Base-by-base conservation (phyloP, 2,329 filamentous ascomycete species). In the Botrytis pseudocinerea region DNA sequence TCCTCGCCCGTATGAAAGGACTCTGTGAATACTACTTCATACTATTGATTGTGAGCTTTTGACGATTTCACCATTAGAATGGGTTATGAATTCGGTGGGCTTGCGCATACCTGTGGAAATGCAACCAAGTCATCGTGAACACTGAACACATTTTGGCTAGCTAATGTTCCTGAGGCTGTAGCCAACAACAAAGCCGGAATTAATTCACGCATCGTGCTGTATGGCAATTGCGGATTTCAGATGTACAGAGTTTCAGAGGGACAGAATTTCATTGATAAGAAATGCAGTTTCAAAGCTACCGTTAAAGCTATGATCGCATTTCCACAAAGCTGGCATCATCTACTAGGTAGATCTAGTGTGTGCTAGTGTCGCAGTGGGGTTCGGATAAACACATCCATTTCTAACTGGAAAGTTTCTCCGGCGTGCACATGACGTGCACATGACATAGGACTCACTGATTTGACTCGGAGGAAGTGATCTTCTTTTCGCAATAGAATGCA, bases 121-220 rank as follows among this genome's bases (percentile, higher is more conserved):
- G 91, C 91, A 70, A 93, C 85, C 42, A 93, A 81, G 80, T 93
- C 91, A 82, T 93, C 91, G 77, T 92, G 87, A 25, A 93, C 90
- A 80, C 89, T 92, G 84, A 93, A 93, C 32, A 86, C 83, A 77
- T 87, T 86, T 78, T 87, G 86, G 78, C 82, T 87, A 64, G 86
- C 87, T 73, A 86, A 81, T 71, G 83, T 84, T 66, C 85, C 51
- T 64, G 77, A 74, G 73, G 75, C 73, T 71, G 74, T 75, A 72
- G 77, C 77, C 74, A 81, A 72, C 74, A 81, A 72, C 44, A 80
- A 74, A 71, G 76, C 76, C 72, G 75, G 22, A 76, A 78, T 77
- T 65, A 77, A 35, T 75, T 65, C 74, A 74, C 74, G 79, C 80
- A 81, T 81, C 72, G 71, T 80, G 78, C 77, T 79, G 79, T 79